A percentile compares a stretch with the other conserved stretches of the same genome.
phyloP scores from a whole-genome alignment of 2,329 filamentous ascomycete genomes.

The Sphaerulina populicola region DNA sequence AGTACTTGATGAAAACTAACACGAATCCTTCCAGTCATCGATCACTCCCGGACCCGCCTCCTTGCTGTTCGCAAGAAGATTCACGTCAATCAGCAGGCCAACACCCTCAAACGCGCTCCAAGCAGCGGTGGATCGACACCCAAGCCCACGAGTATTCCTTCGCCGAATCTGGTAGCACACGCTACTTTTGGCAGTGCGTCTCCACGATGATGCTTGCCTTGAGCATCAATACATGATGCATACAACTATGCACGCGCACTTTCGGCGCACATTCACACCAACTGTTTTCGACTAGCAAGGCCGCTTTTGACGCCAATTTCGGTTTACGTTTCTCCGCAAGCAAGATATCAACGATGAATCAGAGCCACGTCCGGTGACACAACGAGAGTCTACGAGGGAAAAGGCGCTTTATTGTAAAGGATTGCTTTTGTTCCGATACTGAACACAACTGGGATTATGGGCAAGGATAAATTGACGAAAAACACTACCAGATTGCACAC shows the following conservation, averaged over 20 bases:
- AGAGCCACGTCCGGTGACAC: too few relatives aligned
- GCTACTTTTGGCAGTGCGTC: slow-evolving; percentile 16
- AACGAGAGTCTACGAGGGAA: too few relatives aligned
- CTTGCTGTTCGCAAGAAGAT: slow-evolving; percentile 41
- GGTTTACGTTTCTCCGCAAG: too few relatives aligned
- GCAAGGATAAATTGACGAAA: too few relatives aligned
- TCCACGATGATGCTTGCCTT: slow-evolving; percentile 12
- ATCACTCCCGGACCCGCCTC: slow-evolving; percentile 39
- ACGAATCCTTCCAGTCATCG: slow-evolving; percentile 37
- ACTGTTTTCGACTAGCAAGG: not conserved
- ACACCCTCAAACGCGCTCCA: slow-evolving; percentile 19
- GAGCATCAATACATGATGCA: not conserved
- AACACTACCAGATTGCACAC: too few relatives aligned
- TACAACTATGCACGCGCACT: not conserved
- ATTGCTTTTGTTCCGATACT: too few relatives aligned
- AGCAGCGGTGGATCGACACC: slow-evolving; percentile 17
- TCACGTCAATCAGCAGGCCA: slow-evolving; percentile 32
- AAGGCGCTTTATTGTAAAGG: too few relatives aligned
- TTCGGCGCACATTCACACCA: not conserved
- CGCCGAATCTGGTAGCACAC: slow-evolving; percentile 13
- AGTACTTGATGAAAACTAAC: not conserved
- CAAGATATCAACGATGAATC: too few relatives aligned
- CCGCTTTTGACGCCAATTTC: too few relatives aligned
- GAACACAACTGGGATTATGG: too few relatives aligned
- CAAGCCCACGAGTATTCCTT: slow-evolving; percentile 14